A percentile compares a stretch with the other conserved stretches of the same genome.
These are phyloP conservation scores for Hylodesmum podocarpum DNA, from an alignment of 306 rosid genomes.

Conservation along the genomic window DNA sequence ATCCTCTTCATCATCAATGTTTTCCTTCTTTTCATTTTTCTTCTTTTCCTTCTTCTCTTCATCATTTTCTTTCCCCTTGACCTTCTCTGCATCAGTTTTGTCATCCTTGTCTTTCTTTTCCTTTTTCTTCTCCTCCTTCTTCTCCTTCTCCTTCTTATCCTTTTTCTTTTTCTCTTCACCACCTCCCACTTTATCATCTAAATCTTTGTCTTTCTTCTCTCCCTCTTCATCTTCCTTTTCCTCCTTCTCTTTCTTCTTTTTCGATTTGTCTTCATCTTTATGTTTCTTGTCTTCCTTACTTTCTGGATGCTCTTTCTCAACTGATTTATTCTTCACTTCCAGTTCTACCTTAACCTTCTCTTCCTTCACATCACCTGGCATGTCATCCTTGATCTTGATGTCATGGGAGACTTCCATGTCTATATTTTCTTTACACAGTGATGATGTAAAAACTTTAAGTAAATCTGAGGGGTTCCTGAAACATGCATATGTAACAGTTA, in stretches of 20 bases:
- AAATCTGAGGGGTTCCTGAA: conserved; percentile 25
- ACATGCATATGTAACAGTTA: neutral
- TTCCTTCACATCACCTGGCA: conserved; percentile 28
- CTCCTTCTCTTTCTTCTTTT: conserved; percentile 27
- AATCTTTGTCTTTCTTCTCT: neutral
- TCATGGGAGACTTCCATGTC: conserved; percentile 50
- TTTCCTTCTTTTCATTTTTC: neutral
- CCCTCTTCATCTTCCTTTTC: neutral
- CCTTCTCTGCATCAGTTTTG: neutral
- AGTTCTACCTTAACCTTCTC: conserved; percentile 39
- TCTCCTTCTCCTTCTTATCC: neutral
- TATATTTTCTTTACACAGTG: conserved; percentile 16
- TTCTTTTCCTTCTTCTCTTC: neutral
- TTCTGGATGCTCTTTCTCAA: conserved; percentile 32
- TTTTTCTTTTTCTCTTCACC: conserved; percentile 9
- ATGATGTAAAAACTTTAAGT: conserved; percentile 2
- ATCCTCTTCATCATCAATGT: neutral
- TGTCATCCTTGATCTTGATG: conserved; percentile 41
- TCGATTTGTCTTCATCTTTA: conserved; percentile 31
- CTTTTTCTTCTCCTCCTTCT: neutral
- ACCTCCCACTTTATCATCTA: neutral
- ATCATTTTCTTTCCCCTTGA: neutral
- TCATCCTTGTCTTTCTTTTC: neutral
- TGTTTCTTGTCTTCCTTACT: conserved; percentile 40
- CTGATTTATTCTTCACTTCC: conserved; percentile 48